These are phyloP conservation scores for Zygosaccharomyces sapae DNA, from an alignment of 1,139 yeast species.

Conservation along the genomic window DNA sequence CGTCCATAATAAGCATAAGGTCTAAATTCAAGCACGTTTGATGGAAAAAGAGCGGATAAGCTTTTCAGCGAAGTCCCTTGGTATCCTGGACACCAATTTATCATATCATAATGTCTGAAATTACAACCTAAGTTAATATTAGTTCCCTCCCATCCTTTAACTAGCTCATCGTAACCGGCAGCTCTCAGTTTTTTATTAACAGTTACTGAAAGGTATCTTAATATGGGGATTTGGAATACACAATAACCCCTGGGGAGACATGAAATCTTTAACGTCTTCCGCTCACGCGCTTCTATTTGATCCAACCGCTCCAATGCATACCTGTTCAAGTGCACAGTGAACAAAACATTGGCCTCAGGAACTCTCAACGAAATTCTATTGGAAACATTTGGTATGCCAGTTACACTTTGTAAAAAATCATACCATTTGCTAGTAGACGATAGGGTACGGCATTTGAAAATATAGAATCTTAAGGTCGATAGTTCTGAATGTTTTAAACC, in stretches of 20 bases:
- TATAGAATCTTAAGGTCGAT: conserved; percentile 39
- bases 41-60: conserved; percentile 12
- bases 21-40: conserved; percentile 37
- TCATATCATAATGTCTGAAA: conserved; percentile 64
- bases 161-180: conserved; percentile 23
- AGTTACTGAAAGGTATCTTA: conserved; percentile 21
- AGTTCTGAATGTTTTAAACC: conserved; percentile 22
- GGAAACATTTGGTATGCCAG: conserved; percentile 31
- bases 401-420: conserved; percentile 48
- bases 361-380: conserved; percentile 41
- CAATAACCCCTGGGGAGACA: conserved; percentile 20
- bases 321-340: conserved; percentile 44
- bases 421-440: conserved; percentile 59
- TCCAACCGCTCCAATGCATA: conserved; percentile 17
- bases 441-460: conserved; percentile 52
- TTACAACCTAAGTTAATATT: conserved; percentile 48
- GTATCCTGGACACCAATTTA: conserved; percentile 68
- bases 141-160: conserved; percentile 23
- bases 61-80: conserved; percentile 15
- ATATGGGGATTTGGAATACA: conserved; percentile 20
- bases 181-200: conserved; percentile 21
- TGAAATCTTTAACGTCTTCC: conserved; percentile 15
- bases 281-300: conserved; percentile 24
- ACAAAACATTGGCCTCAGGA: conserved; percentile 49
- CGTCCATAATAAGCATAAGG: conserved; percentile 47